Conservation (phyloP, 208 protist species). For the Wallacemonas sp. region DNA sequence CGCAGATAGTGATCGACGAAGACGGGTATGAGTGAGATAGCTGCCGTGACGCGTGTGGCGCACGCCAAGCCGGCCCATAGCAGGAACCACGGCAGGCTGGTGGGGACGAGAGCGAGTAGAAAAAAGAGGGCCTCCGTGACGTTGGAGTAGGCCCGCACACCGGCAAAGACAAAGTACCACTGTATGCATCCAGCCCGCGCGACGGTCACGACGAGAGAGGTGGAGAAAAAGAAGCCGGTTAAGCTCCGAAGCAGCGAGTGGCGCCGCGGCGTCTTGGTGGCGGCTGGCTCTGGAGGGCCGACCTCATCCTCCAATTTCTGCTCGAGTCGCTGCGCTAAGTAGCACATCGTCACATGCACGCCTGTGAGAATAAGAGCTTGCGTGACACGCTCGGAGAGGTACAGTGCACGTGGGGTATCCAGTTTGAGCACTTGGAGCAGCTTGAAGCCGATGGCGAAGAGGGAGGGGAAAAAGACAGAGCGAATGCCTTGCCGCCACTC, state of each 20-base stretch:
- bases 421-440: conserved; percentile 46
- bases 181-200: conserved; percentile 33
- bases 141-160: conserved; percentile 71
- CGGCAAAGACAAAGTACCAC: conserved; percentile 64
- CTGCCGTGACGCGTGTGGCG: conserved; percentile 60
- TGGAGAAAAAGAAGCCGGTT: neutral
- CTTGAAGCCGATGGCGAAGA: conserved; percentile 58
- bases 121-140: conserved; percentile 70
- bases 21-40: conserved; percentile 51
- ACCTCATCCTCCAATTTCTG: neutral
- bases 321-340: conserved; percentile 34
- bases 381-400: conserved; percentile 38
- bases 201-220: conserved; percentile 15
- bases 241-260: neutral
- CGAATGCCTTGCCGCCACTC: conserved; percentile 78
- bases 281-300: neutral
- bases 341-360: conserved; percentile 43
- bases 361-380: conserved; percentile 42
- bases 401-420: conserved; percentile 60
- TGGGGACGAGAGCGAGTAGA: conserved; percentile 39
- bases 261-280: neutral
- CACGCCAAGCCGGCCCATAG: conserved; percentile 58
- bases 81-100: conserved; percentile 50
- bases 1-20: conserved; percentile 37
- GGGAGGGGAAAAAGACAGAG: conserved; percentile 65